Evolutionary conservation across 1,139 yeast genomes (phyloP).

Genomic region (Nakaseomyces glabratus): DNA sequence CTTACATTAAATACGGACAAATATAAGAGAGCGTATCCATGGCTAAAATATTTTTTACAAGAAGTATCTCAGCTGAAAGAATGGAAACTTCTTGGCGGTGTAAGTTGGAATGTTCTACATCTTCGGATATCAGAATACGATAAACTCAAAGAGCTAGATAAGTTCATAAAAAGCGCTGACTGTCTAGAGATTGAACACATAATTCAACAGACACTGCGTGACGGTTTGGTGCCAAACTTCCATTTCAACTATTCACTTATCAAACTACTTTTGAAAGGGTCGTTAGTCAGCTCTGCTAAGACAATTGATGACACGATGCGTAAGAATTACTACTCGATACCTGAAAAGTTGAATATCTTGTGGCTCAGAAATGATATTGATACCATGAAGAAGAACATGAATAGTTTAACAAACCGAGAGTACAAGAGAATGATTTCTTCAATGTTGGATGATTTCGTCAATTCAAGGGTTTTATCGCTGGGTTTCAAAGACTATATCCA

Average conservation of each 20-base stretch:
- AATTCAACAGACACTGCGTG: constrained; percentile 16
- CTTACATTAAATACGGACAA: constrained; percentile 12
- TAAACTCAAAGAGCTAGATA: constrained; percentile 4
- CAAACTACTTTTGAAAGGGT: constrained; percentile 13
- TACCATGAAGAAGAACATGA: constrained; percentile 5
- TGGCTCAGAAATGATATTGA: constrained; percentile 18
- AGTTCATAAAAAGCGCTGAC: constrained; percentile 10
- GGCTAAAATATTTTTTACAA: constrained; percentile 10
- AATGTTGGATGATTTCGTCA: constrained; percentile 5
- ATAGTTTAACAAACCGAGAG: constrained; percentile 5
- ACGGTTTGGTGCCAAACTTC: constrained; percentile 21
- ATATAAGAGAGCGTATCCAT: constrained; percentile 13
- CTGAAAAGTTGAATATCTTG: constrained; percentile 20
- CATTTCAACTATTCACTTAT: constrained; percentile 19
- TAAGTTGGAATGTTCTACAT: constrained; percentile 8
- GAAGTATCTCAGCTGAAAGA: constrained; percentile 7
- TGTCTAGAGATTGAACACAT: constrained; percentile 12
- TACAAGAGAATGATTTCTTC: constrained; percentile 7
- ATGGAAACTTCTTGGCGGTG: constrained; percentile 5
- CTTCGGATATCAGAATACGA: constrained; percentile 1
- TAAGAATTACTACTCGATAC: constrained; percentile 13
- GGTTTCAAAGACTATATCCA: constrained; percentile 5
- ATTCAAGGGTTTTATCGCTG: not conserved
- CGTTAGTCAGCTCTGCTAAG: constrained; percentile 14
- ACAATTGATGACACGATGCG: constrained; percentile 16